Base-by-base conservation (phyloP, 1,284 basidiomycete genomes). In the Pascua sp. region DNA sequence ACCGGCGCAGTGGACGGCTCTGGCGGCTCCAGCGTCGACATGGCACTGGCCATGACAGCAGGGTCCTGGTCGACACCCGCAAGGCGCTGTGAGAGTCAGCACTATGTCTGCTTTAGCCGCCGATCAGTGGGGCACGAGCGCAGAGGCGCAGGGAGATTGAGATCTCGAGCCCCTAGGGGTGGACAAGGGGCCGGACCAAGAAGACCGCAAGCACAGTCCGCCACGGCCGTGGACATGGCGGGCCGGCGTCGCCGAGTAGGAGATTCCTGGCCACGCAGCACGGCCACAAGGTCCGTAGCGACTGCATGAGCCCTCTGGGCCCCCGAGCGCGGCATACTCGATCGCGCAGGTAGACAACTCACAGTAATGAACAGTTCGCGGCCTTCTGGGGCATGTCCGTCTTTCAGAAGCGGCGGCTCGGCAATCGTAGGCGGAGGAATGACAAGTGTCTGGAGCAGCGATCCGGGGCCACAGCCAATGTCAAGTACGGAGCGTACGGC, bases 401-500 rank as follows among this genome's bases (percentile, higher is more conserved):
- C 49, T 24, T 40, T 41, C 5, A 24, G 49, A 48, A 78, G 71
- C 13, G 74, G 73, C 16, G 65, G 63, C 57, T 77, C 76, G 44
- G 53, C 43, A 9, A 76, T 61, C 8, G 73, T 74, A 10, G 69
- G 62, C 2, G 75, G 65, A 10, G 76, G 74, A 16, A 68, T 61
- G 36, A 71, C 67, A 7, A 77, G 67, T 1, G 72, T 70, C 51
- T 75, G 68, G 42, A 78, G 68, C 38, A 78, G 63, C 7, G 69
- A 68, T 10, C 74, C 74, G 15, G 70, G 57, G 7, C 76, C 76
- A 56, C 75, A 77, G 11, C 76, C 76, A n/a, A 78, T 66, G 52
- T 78, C 76, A 46, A 78, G 64, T 16, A 76, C 71, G 66, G 74
- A 63, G 55, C 67, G 57, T 9, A 75, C 72, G 11, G 63, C 61